Conservation (phyloP, 371 early-diverging fungal species). For the Coemansia sp. region DNA sequence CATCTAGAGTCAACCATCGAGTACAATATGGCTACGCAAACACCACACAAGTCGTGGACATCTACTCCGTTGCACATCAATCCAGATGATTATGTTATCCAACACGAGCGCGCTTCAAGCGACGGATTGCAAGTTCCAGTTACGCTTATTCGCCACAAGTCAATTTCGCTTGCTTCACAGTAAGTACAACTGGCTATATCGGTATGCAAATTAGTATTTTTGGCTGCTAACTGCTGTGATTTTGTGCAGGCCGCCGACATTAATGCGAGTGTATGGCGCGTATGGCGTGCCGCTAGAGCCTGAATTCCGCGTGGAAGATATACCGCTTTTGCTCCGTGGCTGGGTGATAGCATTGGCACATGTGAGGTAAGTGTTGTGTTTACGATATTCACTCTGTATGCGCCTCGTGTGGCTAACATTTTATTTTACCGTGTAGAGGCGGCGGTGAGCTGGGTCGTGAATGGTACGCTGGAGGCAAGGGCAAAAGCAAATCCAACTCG, state of each 20-base stretch:
- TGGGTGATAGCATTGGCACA: constrained; percentile 83
- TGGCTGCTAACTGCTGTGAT: neutral
- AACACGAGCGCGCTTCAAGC: constrained; percentile 54
- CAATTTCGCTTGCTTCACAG: constrained; percentile 55
- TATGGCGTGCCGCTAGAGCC: constrained; percentile 79
- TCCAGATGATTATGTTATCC: constrained; percentile 43
- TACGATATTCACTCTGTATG: neutral
- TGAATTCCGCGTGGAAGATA: constrained; percentile 76
- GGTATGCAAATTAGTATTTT: too few relatives aligned
- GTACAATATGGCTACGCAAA: constrained; percentile 62
- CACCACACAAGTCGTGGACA: constrained; percentile 32
- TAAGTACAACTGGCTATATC: constrained; percentile 10
- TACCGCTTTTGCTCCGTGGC: constrained; percentile 74
- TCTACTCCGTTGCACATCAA: constrained; percentile 33
- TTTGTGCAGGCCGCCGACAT: constrained; percentile 59
- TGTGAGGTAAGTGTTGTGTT: constrained; percentile 60
- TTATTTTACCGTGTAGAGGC: constrained; percentile 54
- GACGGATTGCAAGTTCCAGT: constrained; percentile 63
- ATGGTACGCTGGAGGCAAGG: constrained; percentile 76
- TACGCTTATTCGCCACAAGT: constrained; percentile 64
- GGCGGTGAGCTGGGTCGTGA: constrained; percentile 75
- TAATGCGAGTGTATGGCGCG: constrained; percentile 80
- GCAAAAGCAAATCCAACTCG: constrained; percentile 67
- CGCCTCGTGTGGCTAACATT: neutral
- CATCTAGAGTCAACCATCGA: constrained; percentile 68